Evolutionary conservation across 2,329 filamentous ascomycete genomes (phyloP).

Genomic region (Metarhizium humberi): DNA sequence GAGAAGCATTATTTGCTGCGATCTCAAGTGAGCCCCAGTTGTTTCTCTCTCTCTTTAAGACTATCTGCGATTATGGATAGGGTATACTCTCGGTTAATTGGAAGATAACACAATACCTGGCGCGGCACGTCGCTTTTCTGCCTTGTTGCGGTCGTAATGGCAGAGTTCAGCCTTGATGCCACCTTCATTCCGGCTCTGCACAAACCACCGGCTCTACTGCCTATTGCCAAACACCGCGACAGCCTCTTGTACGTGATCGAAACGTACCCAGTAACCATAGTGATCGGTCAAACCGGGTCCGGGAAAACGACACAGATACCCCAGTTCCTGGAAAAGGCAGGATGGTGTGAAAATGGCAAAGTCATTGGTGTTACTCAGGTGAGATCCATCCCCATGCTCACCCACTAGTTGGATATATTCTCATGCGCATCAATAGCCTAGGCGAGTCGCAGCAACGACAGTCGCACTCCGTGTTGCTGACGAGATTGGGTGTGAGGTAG

Average conservation of each 20-base stretch:
- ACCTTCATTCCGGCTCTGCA: slow-evolving; percentile 72
- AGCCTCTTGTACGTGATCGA: slow-evolving; percentile 80
- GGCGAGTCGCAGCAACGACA: slow-evolving; percentile 82
- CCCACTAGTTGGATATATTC: neutral
- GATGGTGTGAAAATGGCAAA: slow-evolving; percentile 81
- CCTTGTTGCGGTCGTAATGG: slow-evolving; percentile 27
- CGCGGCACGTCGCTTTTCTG: neutral
- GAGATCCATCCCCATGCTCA: slow-evolving; percentile 17
- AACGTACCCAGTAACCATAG: slow-evolving; percentile 72
- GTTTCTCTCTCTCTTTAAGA: neutral
- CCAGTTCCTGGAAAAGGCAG: slow-evolving; percentile 78
- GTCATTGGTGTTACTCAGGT: slow-evolving; percentile 86
- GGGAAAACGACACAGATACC: slow-evolving; percentile 96
- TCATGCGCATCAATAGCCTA: slow-evolving; percentile 48
- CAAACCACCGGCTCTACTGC: slow-evolving; percentile 74
- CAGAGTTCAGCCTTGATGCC: slow-evolving; percentile 47
- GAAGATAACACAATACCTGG: neutral
- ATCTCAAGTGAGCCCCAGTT: neutral
- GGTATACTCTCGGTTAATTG: neutral
- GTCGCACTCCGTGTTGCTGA: slow-evolving; percentile 84
- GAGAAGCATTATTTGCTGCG: neutral
- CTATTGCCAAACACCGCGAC: slow-evolving; percentile 76
- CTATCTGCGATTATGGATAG: neutral
- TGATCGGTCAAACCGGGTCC: slow-evolving; percentile 89
- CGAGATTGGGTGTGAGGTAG: slow-evolving; percentile 76